A percentile compares a stretch with the other conserved stretches of the same genome.
phyloP scores from a whole-genome alignment of 371 early-diverging fungal genomes.

The Circinella umbellata region DNA sequence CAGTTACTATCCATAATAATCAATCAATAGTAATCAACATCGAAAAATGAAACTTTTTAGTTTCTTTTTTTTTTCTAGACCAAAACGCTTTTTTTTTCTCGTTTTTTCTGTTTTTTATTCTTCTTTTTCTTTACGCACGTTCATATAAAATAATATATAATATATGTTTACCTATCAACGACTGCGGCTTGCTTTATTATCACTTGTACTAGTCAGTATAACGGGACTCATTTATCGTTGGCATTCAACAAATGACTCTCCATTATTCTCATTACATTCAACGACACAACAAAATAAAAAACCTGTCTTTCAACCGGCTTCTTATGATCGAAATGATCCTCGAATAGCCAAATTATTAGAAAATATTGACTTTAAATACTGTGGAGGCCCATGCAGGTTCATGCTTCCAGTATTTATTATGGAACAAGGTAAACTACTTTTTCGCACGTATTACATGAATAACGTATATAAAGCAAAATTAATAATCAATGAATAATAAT shows the following conservation, averaged over 20 bases:
- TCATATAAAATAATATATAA: no score
- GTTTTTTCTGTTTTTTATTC: background rate
- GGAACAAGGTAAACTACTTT: conserved; percentile 39
- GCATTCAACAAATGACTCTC: conserved; percentile 6
- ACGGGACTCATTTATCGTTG: conserved; percentile 19
- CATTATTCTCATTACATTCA: conserved; percentile 2
- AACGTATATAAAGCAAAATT: background rate
- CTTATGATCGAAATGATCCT: conserved; percentile 21
- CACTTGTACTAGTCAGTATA: conserved; percentile 11
- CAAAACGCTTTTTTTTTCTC: background rate
- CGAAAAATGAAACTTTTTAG: no score
- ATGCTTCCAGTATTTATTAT: conserved; percentile 35
- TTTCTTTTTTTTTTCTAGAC: background rate
- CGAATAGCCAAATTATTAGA: conserved; percentile 12
- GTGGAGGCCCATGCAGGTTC: conserved; percentile 44
- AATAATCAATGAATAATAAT: background rate
- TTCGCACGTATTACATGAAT: background rate
- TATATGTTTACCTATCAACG: conserved; percentile 8
- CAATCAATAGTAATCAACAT: background rate
- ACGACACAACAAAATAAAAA: background rate
- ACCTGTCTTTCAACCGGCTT: background rate
- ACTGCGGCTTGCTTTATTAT: background rate
- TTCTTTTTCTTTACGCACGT: background rate
- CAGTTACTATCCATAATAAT: background rate
- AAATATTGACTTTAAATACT: conserved; percentile 36